Evolutionary conservation across 176 grass and related monocot species (phyloP).

Genomic region (Chrysopogon serrulatus): DNA sequence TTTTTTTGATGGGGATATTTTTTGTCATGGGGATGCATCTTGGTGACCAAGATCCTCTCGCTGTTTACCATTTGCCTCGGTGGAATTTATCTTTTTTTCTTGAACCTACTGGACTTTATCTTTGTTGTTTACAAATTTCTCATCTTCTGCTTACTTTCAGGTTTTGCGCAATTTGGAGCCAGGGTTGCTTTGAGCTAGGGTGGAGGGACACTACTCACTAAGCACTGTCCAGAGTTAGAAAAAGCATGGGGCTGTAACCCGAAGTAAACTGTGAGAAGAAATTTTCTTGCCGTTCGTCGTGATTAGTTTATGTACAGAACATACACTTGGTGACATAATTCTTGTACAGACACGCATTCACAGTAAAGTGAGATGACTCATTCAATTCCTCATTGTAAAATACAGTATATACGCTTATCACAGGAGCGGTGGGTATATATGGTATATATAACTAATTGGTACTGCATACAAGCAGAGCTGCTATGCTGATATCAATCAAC

Average conservation of each 20-base stretch:
- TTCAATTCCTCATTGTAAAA: not conserved
- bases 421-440: too few relatives aligned
- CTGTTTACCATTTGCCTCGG: not conserved
- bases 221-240: not conserved
- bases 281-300: not conserved
- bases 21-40: not conserved
- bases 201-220: not conserved
- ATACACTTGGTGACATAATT: not conserved
- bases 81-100: not conserved
- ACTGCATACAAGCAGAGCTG: not conserved
- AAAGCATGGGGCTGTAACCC: not conserved
- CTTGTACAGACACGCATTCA: not conserved
- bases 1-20: conserved; percentile 8
- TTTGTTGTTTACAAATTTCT: not conserved
- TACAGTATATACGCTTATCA: not conserved
- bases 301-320: conserved; percentile 1
- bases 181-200: not conserved
- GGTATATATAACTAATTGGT: too few relatives aligned
- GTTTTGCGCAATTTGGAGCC: not conserved
- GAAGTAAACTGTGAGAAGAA: not conserved
- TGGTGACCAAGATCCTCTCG: not conserved
- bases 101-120: too few relatives aligned
- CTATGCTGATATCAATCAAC: not conserved
- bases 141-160: not conserved
- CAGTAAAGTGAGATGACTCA: not conserved